Conservation (phyloP, 495 filamentous ascomycete genomes). For the Amorphotheca resinae region DNA sequence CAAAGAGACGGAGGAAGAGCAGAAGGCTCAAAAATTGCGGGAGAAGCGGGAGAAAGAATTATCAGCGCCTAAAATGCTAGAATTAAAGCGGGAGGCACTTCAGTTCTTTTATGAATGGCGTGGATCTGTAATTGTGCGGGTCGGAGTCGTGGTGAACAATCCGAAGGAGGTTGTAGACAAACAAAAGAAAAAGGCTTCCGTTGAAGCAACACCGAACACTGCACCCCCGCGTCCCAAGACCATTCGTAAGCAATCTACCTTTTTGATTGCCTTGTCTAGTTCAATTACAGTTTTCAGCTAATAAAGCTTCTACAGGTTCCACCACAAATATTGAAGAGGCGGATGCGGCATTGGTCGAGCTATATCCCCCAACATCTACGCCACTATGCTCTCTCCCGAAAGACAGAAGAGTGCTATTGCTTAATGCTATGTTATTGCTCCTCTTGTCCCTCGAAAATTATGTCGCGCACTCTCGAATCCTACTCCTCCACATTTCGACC, state of each 20-base stretch:
- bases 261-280: neutral
- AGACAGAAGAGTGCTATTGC: slow-evolving; percentile 34
- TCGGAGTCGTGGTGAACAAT: slow-evolving; percentile 23
- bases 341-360: slow-evolving; percentile 26
- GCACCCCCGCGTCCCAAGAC: slow-evolving; percentile 18
- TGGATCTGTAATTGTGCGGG: slow-evolving; percentile 22
- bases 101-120: slow-evolving; percentile 26
- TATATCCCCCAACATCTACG: slow-evolving; percentile 34
- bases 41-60: slow-evolving; percentile 23
- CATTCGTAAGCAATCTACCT: slow-evolving; percentile 8
- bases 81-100: slow-evolving; percentile 22
- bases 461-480: slow-evolving; percentile 57
- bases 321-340: slow-evolving; percentile 23
- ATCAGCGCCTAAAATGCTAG: slow-evolving; percentile 24
- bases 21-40: slow-evolving; percentile 22
- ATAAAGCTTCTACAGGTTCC: slow-evolving; percentile 17
- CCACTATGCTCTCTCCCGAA: slow-evolving; percentile 27
- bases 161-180: slow-evolving; percentile 10
- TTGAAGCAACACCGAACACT: slow-evolving; percentile 9
- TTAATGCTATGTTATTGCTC: slow-evolving; percentile 55
- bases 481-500: slow-evolving; percentile 57
- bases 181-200: slow-evolving; percentile 11
- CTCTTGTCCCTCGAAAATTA: slow-evolving; percentile 76
- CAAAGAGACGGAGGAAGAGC: slow-evolving; percentile 20
- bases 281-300: neutral